Evolutionary conservation across 2,329 filamentous ascomycete species (phyloP).

Genomic region (Cercospora sp.): DNA sequence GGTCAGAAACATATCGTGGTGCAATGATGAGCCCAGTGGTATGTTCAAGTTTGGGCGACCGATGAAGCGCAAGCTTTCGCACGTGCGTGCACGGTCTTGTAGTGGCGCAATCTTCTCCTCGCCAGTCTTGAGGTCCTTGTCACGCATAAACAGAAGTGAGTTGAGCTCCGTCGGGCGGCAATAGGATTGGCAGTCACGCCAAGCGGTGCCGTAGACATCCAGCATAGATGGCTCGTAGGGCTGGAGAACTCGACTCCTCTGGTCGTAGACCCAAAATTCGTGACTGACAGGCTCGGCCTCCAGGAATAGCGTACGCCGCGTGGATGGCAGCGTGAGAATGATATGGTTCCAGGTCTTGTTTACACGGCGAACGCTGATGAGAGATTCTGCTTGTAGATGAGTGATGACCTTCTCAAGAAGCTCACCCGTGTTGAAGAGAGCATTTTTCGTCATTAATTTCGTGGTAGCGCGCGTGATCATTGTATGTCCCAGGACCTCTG

Average conservation of each 20-base stretch:
- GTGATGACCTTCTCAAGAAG: slow-evolving; percentile 26
- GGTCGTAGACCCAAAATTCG: slow-evolving; percentile 11
- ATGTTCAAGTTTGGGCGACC: slow-evolving; percentile 6
- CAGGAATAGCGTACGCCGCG: slow-evolving; percentile 15
- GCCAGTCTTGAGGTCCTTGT: not conserved
- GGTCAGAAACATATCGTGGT: slow-evolving; percentile 19
- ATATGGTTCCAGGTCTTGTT: slow-evolving; percentile 24
- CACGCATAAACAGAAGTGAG: slow-evolving; percentile 15
- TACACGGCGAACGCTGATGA: slow-evolving; percentile 27
- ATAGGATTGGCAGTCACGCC: not conserved
- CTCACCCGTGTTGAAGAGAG: slow-evolving; percentile 26
- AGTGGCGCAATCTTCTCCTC: not conserved
- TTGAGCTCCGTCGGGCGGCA: slow-evolving; percentile 13
- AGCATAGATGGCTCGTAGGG: not conserved
- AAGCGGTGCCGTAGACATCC: not conserved
- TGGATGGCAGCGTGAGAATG: slow-evolving; percentile 3
- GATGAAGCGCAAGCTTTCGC: slow-evolving; percentile 16
- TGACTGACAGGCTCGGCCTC: not conserved
- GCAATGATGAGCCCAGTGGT: not conserved
- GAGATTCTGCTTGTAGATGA: slow-evolving; percentile 14
- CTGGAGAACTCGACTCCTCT: not conserved
- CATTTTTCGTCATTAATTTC: not conserved
- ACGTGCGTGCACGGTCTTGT: slow-evolving; percentile 7
- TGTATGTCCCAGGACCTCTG: not conserved
- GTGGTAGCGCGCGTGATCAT: slow-evolving; percentile 19